These are phyloP conservation scores for Arthrobotrys conoides DNA, from an alignment of 2,329 filamentous ascomycete genomes.

Conservation along the genomic window DNA sequence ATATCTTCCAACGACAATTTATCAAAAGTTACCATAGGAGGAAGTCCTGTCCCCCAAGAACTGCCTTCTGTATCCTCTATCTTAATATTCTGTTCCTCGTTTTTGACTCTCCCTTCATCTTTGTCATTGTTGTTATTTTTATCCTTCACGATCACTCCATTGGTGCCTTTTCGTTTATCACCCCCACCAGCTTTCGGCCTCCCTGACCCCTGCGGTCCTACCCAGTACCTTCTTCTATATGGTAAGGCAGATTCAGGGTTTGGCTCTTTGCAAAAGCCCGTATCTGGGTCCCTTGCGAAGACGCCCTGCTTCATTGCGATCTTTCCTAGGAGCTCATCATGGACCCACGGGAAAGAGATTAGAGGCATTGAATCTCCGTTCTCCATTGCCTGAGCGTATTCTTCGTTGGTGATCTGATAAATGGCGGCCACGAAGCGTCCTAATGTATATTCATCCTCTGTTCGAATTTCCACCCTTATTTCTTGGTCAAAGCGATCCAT, in stretches of 20 bases:
- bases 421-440: slow-evolving; percentile 85
- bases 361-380: slow-evolving; percentile 78
- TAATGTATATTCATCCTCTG: slow-evolving; percentile 73
- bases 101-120: not conserved
- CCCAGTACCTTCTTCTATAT: slow-evolving; percentile 11
- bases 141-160: not conserved
- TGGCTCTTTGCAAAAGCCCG: slow-evolving; percentile 36
- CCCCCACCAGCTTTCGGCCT: not conserved
- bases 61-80: not conserved
- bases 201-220: not conserved
- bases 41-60: slow-evolving; percentile 13
- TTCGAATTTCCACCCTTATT: slow-evolving; percentile 77
- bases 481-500: slow-evolving; percentile 78
- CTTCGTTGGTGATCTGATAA: slow-evolving; percentile 84
- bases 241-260: slow-evolving; percentile 21
- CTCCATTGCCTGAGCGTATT: slow-evolving; percentile 75
- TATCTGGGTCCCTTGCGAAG: slow-evolving; percentile 24
- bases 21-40: slow-evolving; percentile 27
- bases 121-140: not conserved
- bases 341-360: slow-evolving; percentile 95
- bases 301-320: slow-evolving; percentile 72
- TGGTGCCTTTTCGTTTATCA: not conserved
- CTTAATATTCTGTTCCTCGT: not conserved
- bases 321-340: slow-evolving; percentile 78
- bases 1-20: slow-evolving; percentile 17